phyloP scores from a whole-genome alignment of 768 basidiomycete genomes.

The Lactifluus hygrophoroides region DNA sequence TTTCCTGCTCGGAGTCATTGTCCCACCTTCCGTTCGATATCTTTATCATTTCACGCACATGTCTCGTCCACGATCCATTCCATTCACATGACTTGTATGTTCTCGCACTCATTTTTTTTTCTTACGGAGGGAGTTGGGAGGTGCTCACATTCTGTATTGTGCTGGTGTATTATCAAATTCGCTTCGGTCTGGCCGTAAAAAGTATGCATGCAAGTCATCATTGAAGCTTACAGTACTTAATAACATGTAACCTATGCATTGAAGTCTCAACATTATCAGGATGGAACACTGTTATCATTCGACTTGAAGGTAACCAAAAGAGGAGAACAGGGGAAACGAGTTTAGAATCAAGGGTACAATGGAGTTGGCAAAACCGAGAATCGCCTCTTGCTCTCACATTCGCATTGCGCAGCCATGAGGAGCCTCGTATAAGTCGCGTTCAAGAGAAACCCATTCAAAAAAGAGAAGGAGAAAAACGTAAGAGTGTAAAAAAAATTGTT shows the following conservation, averaged over 20 bases:
- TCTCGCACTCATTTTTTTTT: neutral
- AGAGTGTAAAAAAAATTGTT: too few species aligned
- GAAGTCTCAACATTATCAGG: neutral
- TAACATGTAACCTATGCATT: neutral
- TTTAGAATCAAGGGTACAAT: too few species aligned
- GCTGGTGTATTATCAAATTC: too few species aligned
- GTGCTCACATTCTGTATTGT: neutral
- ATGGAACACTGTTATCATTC: neutral
- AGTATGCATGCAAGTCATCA: neutral
- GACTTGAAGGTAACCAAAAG: neutral
- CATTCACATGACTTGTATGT: neutral
- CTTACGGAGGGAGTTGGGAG: neutral
- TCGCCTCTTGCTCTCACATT: too few species aligned
- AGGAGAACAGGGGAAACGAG: too few species aligned
- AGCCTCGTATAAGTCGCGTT: too few species aligned
- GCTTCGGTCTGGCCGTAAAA: neutral
- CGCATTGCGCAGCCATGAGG: too few species aligned
- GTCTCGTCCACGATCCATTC: neutral
- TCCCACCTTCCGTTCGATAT: conserved; percentile 4
- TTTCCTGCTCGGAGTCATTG: neutral
- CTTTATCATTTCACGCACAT: conserved; percentile 10
- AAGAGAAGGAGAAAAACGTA: too few species aligned
- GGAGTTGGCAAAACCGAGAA: too few species aligned
- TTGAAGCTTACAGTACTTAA: neutral
- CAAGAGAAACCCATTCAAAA: too few species aligned